Base-by-base conservation (phyloP, 2,329 filamentous ascomycete species). In the Rhynchosporium graminicola region DNA sequence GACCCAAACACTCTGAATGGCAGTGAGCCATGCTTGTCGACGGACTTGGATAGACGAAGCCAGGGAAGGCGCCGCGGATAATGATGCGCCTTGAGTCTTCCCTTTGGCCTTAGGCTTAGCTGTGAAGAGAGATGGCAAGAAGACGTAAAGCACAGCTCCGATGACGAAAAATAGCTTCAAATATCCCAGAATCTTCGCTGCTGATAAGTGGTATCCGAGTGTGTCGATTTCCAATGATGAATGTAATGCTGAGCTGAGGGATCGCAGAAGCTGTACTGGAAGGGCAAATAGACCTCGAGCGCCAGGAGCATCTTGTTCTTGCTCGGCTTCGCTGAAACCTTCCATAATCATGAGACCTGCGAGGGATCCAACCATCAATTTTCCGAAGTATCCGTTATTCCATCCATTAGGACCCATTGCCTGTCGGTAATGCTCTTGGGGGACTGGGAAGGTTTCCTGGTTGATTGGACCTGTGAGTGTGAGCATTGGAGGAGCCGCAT, bases 311-410 rank as follows among this genome's bases (percentile, higher is more conserved):
- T 90, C 87, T 52, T 81, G 83, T 70, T 85, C 83, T 73, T 85
- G 76, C 76, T 92, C 84, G 42, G 70, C 63, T 47, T 89, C 84
- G 42, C 82, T 82, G 60, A 93, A 81, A 0, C 91, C 92, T 77
- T 97, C 92, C 69, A 97, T 78, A 40, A 97, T 83, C 93, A 98
- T 97, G 20, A 98, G 80, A 13, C 92, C 92, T 29, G 93, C 94
- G 63, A 98, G 83, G 20, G 93, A 94, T 47, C 94, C 94, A 4
- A 97, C 87, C 91, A 97, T 95, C 68, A 97, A 82, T 77, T 96
- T 96, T 57, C 84, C 85, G 62, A 84, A 82, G 65, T 86, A 87
- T 1, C 82, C 83, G 12, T 79, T 76, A 57, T 79, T 80, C 84
- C 85, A 88, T 42, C 69, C 85, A 80, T 61, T 81, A 77, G 42